Evolutionary conservation across 352 stramenopile genomes (phyloP).

Genomic region (Globisporangium uncinulatum): DNA sequence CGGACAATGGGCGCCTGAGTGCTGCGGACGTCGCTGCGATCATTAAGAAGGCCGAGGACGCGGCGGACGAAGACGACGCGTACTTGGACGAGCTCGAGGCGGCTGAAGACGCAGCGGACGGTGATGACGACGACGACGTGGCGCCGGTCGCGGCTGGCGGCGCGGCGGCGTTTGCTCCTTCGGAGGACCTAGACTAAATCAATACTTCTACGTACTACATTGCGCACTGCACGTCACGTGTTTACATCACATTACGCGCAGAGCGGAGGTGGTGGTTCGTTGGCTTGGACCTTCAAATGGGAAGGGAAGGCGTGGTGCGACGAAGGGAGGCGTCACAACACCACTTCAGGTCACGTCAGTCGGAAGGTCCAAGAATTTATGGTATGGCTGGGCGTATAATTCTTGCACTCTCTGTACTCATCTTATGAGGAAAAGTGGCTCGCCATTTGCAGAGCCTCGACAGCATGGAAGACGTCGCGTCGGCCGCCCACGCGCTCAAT

Average conservation of each 20-base stretch:
- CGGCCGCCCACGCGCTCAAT: slow-evolving; percentile 34
- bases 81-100: slow-evolving; percentile 69
- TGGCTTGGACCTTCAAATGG: too few species aligned
- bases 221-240: not conserved
- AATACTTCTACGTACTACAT: slow-evolving; percentile 8
- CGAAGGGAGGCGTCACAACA: too few species aligned
- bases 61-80: slow-evolving; percentile 77
- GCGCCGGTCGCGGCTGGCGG: slow-evolving; percentile 16
- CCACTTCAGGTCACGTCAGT: too few species aligned
- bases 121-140: slow-evolving; percentile 23
- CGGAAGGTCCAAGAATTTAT: too few species aligned
- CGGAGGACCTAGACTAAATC: slow-evolving; percentile 82
- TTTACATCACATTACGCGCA: not conserved
- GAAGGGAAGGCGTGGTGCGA: too few species aligned
- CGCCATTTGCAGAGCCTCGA: not conserved
- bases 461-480: slow-evolving; percentile 41
- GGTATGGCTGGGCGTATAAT: not conserved
- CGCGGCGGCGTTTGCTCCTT: slow-evolving; percentile 29
- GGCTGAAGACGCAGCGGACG: slow-evolving; percentile 32
- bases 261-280: not conserved
- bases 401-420: not conserved
- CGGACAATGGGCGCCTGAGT: slow-evolving; percentile 67
- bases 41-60: slow-evolving; percentile 81
- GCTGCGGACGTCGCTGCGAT: slow-evolving; percentile 63
- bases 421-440: not conserved